Evolutionary conservation across 306 rosid genomes (phyloP).

Genomic region (Cicer chorassanicum): DNA sequence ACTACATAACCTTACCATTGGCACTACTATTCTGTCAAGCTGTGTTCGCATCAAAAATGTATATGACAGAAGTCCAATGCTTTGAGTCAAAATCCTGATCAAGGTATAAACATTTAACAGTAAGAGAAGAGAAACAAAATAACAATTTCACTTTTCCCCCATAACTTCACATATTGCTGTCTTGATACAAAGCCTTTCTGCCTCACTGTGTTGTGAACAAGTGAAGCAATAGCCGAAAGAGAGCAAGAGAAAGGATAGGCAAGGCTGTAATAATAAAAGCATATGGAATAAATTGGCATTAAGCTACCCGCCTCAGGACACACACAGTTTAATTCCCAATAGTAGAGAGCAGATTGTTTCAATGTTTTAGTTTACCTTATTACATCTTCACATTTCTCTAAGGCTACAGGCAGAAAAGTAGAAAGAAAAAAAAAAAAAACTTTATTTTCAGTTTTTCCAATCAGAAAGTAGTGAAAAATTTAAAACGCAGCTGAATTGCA

Average conservation of each 20-base stretch:
- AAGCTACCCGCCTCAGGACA: not conserved
- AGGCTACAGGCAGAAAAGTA: not conserved
- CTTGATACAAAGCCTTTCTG: constrained; percentile 6
- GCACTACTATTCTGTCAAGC: constrained; percentile 89
- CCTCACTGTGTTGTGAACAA: constrained; percentile 14
- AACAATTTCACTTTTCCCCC: constrained; percentile 29
- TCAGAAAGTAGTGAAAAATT: not conserved
- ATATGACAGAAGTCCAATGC: constrained; percentile 93
- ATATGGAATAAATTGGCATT: constrained; percentile 4
- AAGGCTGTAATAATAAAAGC: not conserved
- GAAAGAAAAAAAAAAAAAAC: not conserved
- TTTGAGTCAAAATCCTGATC: constrained; percentile 80
- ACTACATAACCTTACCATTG: constrained; percentile 72
- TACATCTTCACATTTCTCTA: constrained; percentile 12
- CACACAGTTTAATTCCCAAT: constrained; percentile 20
- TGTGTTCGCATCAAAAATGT: constrained; percentile 71
- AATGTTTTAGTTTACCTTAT: constrained; percentile 14
- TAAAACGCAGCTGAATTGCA: not conserved
- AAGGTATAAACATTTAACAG: constrained; percentile 25
- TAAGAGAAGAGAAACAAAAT: constrained; percentile 24
- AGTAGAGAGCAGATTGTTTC: constrained; percentile 15
- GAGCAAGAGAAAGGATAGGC: not conserved
- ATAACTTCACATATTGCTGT: constrained; percentile 16
- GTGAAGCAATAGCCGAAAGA: not conserved
- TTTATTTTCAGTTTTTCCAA: not conserved